Base-by-base conservation (phyloP, 108 stramenopile species). In the Hondaea fermentalgiana region DNA sequence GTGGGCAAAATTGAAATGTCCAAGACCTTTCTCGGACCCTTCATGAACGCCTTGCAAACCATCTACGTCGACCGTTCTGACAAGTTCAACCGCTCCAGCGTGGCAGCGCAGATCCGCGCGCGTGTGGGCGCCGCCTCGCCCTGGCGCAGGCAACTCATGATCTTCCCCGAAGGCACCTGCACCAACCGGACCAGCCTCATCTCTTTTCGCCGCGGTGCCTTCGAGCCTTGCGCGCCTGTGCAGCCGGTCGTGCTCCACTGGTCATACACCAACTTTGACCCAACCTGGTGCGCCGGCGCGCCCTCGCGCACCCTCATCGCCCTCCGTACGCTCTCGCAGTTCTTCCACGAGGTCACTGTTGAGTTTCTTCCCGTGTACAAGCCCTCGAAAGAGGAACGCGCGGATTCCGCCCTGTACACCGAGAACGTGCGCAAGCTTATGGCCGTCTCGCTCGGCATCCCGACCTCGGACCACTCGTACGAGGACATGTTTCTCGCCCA, bases 121-220 rank as follows among this genome's bases (percentile, higher is more conserved):
- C 76, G 76, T 45, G 76, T 83, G 17, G n/a, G 49, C 10, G 49
- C 45, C 19, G 51, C 45, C 51, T 83, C 76, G 10, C 6, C 12
- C 16, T 83, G 76, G 76, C 45, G 28, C 3, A 45, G 58, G 57
- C 88, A 72, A 5, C 60, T 90, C 21, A 5, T 90, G 29, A 55
- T 91, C 21, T 91, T 91, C 57, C 90, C 90, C 43, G 90, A 91
- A 60, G 90, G 88, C 8, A 91, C 90, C 21, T 88, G 88, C 44
- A 60, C 76, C 17, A 91, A 88, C 83, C 88, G 90, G 53, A 57
- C 42, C 21, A 88, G 88, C 47, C 45, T 91, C 21, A 87, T 89
- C 60, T 35, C 69, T 12, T 91, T 91, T 58, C 71, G 72, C 43
- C 21, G 21, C 53, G 90, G 90, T 16, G 90, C 90, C 25, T 91